Evolutionary conservation across 2,329 filamentous ascomycete species (phyloP), one percentile per base, ranked within the genome.

Genomic region (Incumbomyces delicatus): DNA sequence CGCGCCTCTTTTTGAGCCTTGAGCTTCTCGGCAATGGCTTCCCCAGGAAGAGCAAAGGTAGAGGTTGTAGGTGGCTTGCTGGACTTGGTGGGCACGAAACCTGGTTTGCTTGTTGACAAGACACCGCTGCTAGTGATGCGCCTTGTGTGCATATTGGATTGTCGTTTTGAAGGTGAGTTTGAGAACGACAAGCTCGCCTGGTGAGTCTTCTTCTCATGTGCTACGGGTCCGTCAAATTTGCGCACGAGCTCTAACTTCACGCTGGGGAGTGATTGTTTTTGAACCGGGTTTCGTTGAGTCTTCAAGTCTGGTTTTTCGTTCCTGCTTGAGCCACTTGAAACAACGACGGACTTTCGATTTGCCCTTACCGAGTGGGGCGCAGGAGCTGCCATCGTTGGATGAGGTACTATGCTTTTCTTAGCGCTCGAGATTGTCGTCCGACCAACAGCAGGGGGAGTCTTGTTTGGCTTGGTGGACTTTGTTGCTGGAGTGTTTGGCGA

Each of bases 41-140:
- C 73, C 13, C 74, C 74, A 1, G 74, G 73, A 0, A 77, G 64
- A 39, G 69, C 63, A 55, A 77, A 77, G 2, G 63, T 71, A 6
- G 73, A 58, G 42, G 60, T 66, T 0, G 74, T 77, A 1, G 70
- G 70, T 12, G 72, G 63, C 53, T 73, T 75, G 17, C 62, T 63
- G 1, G 73, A 76, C 53, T 73, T 77, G 66, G 71, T 7, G 62
- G 69, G 20, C 63, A 72, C 53, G 71, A 77, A 48, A 61, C 67
- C 57, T 68, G 61, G 54, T 64, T 71, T 58, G 71, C 66, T 42
- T 66, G 74, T 53, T 65, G 65, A 53, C 17, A 61, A 57, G 11
- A 54, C 41, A 10, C 53, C 46, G 7, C 53, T 45, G 30, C 50
- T 56, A 49, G 52, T 67, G 65, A 56, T 69, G 70, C 49, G 66